Conservation (phyloP, 768 basidiomycete genomes). For the Suillus decipiens region DNA sequence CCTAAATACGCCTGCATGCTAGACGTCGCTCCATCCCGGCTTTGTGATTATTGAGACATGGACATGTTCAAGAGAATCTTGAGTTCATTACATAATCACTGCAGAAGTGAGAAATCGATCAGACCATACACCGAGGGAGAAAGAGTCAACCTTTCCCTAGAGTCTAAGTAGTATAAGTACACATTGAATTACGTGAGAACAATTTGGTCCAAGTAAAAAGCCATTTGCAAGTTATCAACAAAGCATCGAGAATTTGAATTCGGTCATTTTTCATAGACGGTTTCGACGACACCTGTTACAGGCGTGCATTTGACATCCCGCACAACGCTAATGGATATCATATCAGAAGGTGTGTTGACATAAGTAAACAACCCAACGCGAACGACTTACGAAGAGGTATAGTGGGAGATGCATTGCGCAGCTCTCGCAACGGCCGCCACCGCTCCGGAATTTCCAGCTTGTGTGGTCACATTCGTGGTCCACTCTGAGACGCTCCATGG, state of each 20-base stretch:
- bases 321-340: slow-evolving; percentile 31
- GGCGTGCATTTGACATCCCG: slow-evolving; percentile 33
- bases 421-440: slow-evolving; percentile 47
- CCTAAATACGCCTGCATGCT: too few relatives aligned
- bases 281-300: slow-evolving; percentile 42
- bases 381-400: slow-evolving; percentile 52
- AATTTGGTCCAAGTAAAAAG: not conserved
- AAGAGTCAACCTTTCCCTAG: too few relatives aligned
- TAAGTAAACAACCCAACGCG: not conserved
- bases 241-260: not conserved
- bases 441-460: slow-evolving; percentile 46
- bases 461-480: slow-evolving; percentile 55
- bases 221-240: not conserved
- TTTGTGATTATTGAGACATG: too few relatives aligned
- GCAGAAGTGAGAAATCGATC: too few relatives aligned
- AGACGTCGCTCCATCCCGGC: too few relatives aligned
- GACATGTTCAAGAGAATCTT: too few relatives aligned
- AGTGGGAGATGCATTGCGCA: slow-evolving; percentile 42
- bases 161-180: not conserved
- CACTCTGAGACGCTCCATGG: slow-evolving; percentile 42
- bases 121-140: too few relatives aligned
- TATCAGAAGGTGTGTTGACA: not conserved
- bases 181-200: not conserved
- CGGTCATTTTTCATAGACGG: slow-evolving; percentile 25
- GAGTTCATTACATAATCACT: slow-evolving; percentile 13